These are phyloP conservation scores for Echium plantagineum DNA, from an alignment of 257 asterid species.

Conservation along the genomic window DNA sequence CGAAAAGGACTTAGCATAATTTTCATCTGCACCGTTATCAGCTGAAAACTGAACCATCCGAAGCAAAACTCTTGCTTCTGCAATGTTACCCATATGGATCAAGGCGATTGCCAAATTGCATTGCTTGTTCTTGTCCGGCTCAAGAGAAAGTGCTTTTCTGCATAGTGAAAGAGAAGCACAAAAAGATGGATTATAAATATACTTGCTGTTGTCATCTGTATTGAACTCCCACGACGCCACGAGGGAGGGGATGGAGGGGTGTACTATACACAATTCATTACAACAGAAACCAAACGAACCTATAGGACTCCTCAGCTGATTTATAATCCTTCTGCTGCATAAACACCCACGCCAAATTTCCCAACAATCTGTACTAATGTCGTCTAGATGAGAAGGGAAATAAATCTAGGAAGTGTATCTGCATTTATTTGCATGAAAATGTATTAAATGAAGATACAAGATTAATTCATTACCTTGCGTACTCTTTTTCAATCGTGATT, in stretches of 20 bases:
- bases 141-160: constrained; percentile 83
- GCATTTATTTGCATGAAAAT: not conserved
- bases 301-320: constrained; percentile 67
- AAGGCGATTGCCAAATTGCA: constrained; percentile 85
- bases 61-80: constrained; percentile 80
- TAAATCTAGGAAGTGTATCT: not conserved
- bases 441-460: not conserved
- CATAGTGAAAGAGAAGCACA: constrained; percentile 5
- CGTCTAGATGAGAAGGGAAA: not conserved
- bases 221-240: too few species aligned
- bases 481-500: constrained; percentile 71
- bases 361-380: constrained; percentile 48
- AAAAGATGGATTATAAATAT: not conserved
- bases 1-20: constrained; percentile 50
- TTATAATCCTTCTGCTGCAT: constrained; percentile 62
- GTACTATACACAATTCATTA: not conserved
- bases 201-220: not conserved
- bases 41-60: constrained; percentile 38
- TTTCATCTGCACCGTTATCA: constrained; percentile 38
- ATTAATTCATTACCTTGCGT: constrained; percentile 43
- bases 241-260: too few species aligned
- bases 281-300: constrained; percentile 24
- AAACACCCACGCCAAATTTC: constrained; percentile 89
- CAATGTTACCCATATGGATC: constrained; percentile 60
- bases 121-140: constrained; percentile 72